phyloP scores from a whole-genome alignment of 78 protist species.

The Blattamonas nauphoetae region DNA sequence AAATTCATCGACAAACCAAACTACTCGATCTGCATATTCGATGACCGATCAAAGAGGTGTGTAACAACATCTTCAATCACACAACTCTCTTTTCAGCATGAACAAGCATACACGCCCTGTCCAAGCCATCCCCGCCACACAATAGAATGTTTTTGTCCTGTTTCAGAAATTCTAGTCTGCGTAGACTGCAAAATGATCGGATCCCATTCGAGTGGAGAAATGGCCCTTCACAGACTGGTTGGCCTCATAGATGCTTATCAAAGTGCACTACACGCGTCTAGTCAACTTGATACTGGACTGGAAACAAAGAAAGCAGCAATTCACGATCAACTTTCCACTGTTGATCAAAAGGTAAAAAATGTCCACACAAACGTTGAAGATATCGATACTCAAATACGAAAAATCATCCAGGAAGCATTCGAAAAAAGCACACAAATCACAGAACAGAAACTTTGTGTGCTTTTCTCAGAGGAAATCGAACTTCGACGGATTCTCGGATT shows the following conservation, averaged over 20 bases:
- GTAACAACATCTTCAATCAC: background rate
- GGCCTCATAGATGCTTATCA: background rate
- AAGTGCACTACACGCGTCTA: background rate
- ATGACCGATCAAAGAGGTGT: conserved; percentile 12
- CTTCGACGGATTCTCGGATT: conserved; percentile 25
- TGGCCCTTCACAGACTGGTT: conserved; percentile 27
- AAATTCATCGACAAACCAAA: conserved; percentile 12
- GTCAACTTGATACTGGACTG: background rate
- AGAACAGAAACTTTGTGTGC: background rate
- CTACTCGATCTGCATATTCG: conserved; percentile 19
- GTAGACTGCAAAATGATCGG: conserved; percentile 50
- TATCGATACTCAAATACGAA: conserved; percentile 18
- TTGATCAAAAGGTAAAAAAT: no score
- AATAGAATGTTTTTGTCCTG: conserved; percentile 28
- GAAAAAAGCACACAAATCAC: background rate
- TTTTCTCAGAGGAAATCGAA: conserved; percentile 8
- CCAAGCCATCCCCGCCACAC: conserved; percentile 20
- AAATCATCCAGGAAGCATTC: conserved; percentile 22
- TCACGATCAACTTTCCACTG: background rate
- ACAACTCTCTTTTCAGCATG: background rate
- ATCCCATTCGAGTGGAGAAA: conserved; percentile 28
- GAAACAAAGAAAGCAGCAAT: conserved; percentile 11
- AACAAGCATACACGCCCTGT: conserved; percentile 7
- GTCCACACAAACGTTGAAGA: conserved; percentile 12
- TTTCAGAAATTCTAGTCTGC: conserved; percentile 27